These are phyloP conservation scores for Talaromyces sp. DNA, from an alignment of 2,329 filamentous ascomycete genomes.

Conservation along the genomic window DNA sequence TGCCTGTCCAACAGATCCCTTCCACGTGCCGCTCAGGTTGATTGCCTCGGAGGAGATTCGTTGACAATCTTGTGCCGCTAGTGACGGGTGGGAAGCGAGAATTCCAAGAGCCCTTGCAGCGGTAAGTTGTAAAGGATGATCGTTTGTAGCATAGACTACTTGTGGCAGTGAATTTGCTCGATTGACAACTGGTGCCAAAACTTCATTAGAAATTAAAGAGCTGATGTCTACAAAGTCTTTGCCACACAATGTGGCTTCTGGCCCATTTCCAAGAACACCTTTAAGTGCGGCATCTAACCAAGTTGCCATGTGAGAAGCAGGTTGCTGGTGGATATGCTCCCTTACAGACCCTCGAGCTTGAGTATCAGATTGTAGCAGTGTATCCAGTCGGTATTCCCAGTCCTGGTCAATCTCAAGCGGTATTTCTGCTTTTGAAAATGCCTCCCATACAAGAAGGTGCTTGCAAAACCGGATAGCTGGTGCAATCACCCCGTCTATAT, in stretches of 20 bases:
- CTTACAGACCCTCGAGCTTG: constrained; percentile 54
- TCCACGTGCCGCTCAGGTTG: constrained; percentile 48
- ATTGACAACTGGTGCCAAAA: constrained; percentile 48
- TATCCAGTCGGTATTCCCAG: constrained; percentile 78
- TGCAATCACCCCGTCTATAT: constrained; percentile 53
- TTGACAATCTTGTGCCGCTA: constrained; percentile 37
- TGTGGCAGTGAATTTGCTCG: constrained; percentile 53
- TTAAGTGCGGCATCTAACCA: constrained; percentile 45
- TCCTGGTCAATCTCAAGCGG: constrained; percentile 63
- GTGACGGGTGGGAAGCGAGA: constrained; percentile 60
- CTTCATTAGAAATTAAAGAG: constrained; percentile 50
- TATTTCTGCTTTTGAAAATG: constrained; percentile 44
- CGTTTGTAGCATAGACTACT: constrained; percentile 63
- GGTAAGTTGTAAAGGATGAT: constrained; percentile 60
- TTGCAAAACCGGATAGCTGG: constrained; percentile 67
- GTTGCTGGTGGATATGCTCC: constrained; percentile 27
- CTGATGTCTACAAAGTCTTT: constrained; percentile 52
- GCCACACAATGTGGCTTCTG: constrained; percentile 42
- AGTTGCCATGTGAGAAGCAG: constrained; percentile 26
- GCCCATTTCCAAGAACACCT: constrained; percentile 37
- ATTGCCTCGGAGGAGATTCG: constrained; percentile 45
- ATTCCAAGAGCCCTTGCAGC: constrained; percentile 72
- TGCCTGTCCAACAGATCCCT: constrained; percentile 56
- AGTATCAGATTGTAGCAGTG: constrained; percentile 66
- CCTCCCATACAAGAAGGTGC: constrained; percentile 56